phyloP scores from a whole-genome alignment of 176 grass and related monocot species.

The Paspalum notatum region DNA sequence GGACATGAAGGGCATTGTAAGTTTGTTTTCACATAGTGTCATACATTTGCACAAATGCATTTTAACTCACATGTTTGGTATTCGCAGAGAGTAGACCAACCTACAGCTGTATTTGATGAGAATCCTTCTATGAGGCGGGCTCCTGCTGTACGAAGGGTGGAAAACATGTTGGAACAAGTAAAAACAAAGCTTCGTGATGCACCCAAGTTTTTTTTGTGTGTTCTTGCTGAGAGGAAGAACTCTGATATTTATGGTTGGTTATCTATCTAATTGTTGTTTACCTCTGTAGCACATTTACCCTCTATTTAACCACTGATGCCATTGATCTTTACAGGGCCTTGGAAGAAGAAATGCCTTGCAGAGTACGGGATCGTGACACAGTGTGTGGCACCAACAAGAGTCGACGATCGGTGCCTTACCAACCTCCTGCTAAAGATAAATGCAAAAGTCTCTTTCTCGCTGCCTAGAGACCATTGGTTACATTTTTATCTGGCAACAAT shows the following conservation, averaged over 20 bases:
- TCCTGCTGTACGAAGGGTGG: slow-evolving; percentile 40
- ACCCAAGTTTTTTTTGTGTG: slow-evolving; percentile 49
- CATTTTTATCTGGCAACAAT: background rate
- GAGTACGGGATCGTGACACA: background rate
- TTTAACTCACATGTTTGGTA: background rate
- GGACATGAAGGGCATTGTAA: slow-evolving; percentile 54
- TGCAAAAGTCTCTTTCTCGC: slow-evolving; percentile 62
- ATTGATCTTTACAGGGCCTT: background rate
- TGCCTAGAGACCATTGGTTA: background rate
- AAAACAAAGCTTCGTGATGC: slow-evolving; percentile 29
- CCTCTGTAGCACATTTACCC: background rate
- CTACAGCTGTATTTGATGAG: slow-evolving; percentile 47
- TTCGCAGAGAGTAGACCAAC: slow-evolving; percentile 41
- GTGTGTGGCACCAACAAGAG: background rate
- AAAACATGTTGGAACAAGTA: slow-evolving; percentile 49
- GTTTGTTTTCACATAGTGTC: slow-evolving; percentile 20
- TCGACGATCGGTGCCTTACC: background rate
- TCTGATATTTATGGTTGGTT: slow-evolving; percentile 60
- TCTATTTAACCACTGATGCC: background rate
- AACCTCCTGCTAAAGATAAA: slow-evolving; percentile 93
- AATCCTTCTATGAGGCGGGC: slow-evolving; percentile 21
- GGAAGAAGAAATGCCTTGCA: background rate
- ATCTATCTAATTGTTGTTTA: background rate
- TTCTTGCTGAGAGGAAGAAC: slow-evolving; percentile 64
- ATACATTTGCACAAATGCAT: background rate